Evolutionary conservation across 1,139 yeast genomes (phyloP).

Genomic region (Yamadazyma triangularis): DNA sequence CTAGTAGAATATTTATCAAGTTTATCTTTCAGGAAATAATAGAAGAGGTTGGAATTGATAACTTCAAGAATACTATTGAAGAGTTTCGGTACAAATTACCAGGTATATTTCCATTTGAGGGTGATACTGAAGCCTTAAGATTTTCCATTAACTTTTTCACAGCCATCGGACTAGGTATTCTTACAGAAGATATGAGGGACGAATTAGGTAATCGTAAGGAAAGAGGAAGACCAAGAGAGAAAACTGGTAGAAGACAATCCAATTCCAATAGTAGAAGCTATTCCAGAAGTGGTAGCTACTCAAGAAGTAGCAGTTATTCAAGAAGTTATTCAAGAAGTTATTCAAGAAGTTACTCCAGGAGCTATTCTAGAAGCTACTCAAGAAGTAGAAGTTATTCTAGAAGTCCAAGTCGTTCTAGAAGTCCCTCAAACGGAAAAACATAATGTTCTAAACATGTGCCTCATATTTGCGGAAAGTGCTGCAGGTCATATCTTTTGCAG

Average conservation of each 20-base stretch:
- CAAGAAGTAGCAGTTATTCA: slow-evolving; percentile 10
- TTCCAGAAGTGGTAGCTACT: slow-evolving; percentile 14
- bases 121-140: slow-evolving; percentile 55
- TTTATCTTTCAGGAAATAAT: slow-evolving; percentile 77
- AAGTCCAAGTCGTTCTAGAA: slow-evolving; percentile 9
- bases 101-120: slow-evolving; percentile 47
- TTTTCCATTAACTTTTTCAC: slow-evolving; percentile 90
- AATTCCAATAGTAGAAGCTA: no score
- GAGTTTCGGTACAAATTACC: slow-evolving; percentile 44
- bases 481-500: no score
- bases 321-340: slow-evolving; percentile 12
- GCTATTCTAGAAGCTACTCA: slow-evolving; percentile 2
- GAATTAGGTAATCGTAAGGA: slow-evolving; percentile 28
- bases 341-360: slow-evolving; percentile 8
- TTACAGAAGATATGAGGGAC: slow-evolving; percentile 80
- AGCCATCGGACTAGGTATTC: slow-evolving; percentile 80
- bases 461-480: no score
- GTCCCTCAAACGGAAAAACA: no score
- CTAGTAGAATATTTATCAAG: slow-evolving; percentile 78
- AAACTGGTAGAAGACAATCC: slow-evolving; percentile 3
- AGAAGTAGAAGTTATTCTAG: slow-evolving; percentile 12
- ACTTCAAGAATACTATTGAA: slow-evolving; percentile 44
- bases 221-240: slow-evolving; percentile 13
- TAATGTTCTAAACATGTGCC: no score
- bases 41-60: slow-evolving; percentile 65